Evolutionary conservation across 352 stramenopile species (phyloP).

Genomic region (Globisporangium parvum): DNA sequence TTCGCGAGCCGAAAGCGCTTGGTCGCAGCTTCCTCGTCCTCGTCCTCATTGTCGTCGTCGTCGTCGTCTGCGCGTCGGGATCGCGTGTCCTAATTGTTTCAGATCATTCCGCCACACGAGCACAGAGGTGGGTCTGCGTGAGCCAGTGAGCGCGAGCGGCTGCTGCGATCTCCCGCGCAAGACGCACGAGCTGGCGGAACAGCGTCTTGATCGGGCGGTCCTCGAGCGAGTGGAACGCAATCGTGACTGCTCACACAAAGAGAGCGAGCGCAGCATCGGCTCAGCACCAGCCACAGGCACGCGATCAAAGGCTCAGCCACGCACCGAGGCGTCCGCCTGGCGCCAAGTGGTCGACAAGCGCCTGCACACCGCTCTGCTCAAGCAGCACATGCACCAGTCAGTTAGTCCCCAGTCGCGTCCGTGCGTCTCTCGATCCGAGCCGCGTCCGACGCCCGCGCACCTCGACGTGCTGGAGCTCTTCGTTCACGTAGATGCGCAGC

Average conservation of each 20-base stretch:
- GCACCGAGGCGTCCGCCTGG: conserved; percentile 52
- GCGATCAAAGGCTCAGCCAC: background rate
- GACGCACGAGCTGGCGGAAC: conserved; percentile 52
- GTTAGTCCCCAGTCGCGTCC: too few relatives aligned
- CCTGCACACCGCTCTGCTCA: conserved; percentile 32
- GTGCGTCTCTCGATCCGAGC: background rate
- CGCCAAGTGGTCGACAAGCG: conserved; percentile 47
- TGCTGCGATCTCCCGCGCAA: background rate
- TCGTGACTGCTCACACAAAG: conserved; percentile 37
- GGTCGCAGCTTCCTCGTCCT: conserved; percentile 14
- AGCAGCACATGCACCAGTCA: background rate
- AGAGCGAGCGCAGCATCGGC: too few relatives aligned
- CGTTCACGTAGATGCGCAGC: conserved; percentile 76
- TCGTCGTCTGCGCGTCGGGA: conserved; percentile 25
- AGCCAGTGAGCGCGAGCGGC: background rate
- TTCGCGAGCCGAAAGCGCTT: conserved; percentile 59
- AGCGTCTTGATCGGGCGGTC: conserved; percentile 78
- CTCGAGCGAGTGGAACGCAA: conserved; percentile 82
- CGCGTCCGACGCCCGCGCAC: conserved; percentile 1
- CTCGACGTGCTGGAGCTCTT: conserved; percentile 68
- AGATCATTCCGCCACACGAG: too few relatives aligned
- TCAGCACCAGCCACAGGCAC: too few relatives aligned
- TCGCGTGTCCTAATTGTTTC: conserved; percentile 26
- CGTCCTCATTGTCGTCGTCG: conserved; percentile 18
- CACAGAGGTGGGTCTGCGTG: too few relatives aligned